These are phyloP conservation scores for Pseudogymnoascus sp. DNA, from an alignment of 2,329 filamentous ascomycete species.

Conservation along the genomic window DNA sequence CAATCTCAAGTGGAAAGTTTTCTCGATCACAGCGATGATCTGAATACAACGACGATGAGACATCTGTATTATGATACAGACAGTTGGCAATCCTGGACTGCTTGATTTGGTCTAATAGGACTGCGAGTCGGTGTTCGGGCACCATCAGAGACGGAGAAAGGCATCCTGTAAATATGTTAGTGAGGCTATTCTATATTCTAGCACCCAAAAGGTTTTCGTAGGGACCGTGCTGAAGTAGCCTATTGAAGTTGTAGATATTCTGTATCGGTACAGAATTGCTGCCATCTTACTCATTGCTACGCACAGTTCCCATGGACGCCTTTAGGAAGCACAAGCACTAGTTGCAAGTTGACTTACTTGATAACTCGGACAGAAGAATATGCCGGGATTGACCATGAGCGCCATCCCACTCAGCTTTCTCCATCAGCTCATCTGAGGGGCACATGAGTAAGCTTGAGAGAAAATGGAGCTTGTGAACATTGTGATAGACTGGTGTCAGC, in stretches of 20 bases:
- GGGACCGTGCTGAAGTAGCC: neutral
- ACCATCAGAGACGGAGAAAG: conserved; percentile 97
- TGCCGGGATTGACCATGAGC: conserved; percentile 66
- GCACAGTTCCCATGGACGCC: neutral
- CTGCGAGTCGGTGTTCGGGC: conserved; percentile 77
- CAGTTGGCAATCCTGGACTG: conserved; percentile 73
- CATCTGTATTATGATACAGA: conserved; percentile 75
- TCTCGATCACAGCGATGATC: conserved; percentile 76
- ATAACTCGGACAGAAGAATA: conserved; percentile 68
- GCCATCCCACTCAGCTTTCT: conserved; percentile 77
- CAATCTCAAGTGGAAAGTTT: conserved; percentile 66
- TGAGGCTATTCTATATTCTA: neutral
- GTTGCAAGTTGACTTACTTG: conserved; percentile 48
- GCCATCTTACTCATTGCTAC: neutral
- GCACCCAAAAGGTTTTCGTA: neutral
- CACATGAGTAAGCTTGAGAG: conserved; percentile 90
- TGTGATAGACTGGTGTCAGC: conserved; percentile 75
- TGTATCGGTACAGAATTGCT: neutral
- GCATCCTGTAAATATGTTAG: conserved; percentile 47
- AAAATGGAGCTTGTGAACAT: conserved; percentile 67
- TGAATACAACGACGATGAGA: conserved; percentile 74
- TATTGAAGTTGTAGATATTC: neutral
- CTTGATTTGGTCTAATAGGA: conserved; percentile 75
- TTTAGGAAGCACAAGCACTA: neutral
- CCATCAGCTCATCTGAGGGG: conserved; percentile 65